Evolutionary conservation across 352 stramenopile genomes (phyloP).

Genomic region (Phytopythium mirpurense): DNA sequence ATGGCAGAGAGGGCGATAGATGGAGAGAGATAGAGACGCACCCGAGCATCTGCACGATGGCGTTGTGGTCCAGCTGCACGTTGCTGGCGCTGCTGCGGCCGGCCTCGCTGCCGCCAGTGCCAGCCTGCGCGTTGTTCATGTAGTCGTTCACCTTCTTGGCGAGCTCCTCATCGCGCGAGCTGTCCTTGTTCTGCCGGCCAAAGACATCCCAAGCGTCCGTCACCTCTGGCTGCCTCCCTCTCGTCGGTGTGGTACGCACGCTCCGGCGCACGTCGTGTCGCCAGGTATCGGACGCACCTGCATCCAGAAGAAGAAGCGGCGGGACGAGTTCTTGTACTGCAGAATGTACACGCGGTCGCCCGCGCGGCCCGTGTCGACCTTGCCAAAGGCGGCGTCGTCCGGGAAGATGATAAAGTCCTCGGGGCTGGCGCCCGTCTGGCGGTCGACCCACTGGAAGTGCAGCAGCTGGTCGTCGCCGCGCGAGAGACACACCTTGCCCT

Average conservation of each 20-base stretch:
- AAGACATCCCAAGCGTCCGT: too few relatives aligned
- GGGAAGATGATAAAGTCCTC: conserved; percentile 94
- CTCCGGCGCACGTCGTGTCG: too few relatives aligned
- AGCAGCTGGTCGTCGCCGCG: conserved; percentile 87
- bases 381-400: conserved; percentile 84
- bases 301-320: conserved; percentile 95
- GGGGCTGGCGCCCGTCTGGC: conserved; percentile 69
- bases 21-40: conserved; percentile 10
- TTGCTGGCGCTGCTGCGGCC: conserved; percentile 37
- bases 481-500: conserved; percentile 86
- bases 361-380: conserved; percentile 83
- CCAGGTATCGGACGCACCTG: conserved; percentile 43
- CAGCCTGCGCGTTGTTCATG: conserved; percentile 80
- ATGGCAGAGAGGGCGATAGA: not conserved
- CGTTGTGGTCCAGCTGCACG: conserved; percentile 85
- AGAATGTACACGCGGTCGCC: conserved; percentile 89
- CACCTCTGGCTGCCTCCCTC: too few relatives aligned
- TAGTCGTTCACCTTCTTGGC: conserved; percentile 86
- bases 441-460: conserved; percentile 93
- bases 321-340: conserved; percentile 90
- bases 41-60: conserved; percentile 90
- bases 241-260: too few relatives aligned
- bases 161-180: conserved; percentile 81
- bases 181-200: conserved; percentile 83
- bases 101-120: conserved; percentile 19